Base-by-base conservation (phyloP, 163 green algal genomes). In the Chlamydomonas reinhardtii region DNA sequence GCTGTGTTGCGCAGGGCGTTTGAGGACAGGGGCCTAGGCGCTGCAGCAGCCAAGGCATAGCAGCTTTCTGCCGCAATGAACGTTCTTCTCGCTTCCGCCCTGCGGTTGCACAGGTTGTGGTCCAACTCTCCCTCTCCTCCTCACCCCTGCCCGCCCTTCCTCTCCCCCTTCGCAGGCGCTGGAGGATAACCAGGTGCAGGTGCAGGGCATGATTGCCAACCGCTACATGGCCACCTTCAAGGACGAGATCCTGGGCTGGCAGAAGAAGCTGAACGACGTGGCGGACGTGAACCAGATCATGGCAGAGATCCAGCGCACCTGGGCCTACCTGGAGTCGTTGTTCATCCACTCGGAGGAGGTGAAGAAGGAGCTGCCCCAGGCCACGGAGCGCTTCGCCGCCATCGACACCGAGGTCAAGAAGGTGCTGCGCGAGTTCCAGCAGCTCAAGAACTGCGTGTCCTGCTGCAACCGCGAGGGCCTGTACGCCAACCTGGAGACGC, bases 171-270 rank as follows among this genome's bases (percentile, higher is more conserved):
- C 34, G n/a, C 90, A 93, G 90, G 92, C 94, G 17, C 91, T 98
- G 83, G 96, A 98, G 92, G 96, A 98, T 80, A 96, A 97, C 89
- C 89, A 93, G 74, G 92, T 97, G 78, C 89, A 95, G 48, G 90
- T 96, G 72, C 95, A 98, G 92, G 94, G 96, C 88, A 97, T 98
- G 95, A 96, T 98, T 92, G 95, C 95, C 82, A 98, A 97, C 88
- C 91, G 95, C 72, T 98, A 97, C 93, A 97, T 97, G 95, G 91
- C 91, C 76, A 97, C 95, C 54, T 98, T 98, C 92, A 81, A 91
- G 16, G 95, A 97, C 39, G 76, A 88, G 20, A 96, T 98, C 83
- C 84, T 95, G 52, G 86, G 88, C 68, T 98, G 96, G 96, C 97
- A 98, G 89, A 94, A 93, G 78, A 96, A 95, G 86, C 94, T 98